These are phyloP conservation scores for Dittrichia graveolens DNA, from an alignment of 129 eudicot genomes.

Conservation along the genomic window DNA sequence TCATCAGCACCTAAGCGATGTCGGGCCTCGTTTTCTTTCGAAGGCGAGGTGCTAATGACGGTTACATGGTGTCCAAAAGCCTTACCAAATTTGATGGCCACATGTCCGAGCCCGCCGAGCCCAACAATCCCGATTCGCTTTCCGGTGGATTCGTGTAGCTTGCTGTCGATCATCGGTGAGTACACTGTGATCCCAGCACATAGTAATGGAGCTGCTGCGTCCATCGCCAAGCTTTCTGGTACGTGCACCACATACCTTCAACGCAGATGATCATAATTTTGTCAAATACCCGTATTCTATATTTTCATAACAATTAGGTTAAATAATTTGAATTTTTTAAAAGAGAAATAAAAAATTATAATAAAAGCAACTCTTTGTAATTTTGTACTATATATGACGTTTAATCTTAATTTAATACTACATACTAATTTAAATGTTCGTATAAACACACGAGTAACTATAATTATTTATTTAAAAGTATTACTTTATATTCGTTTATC, in stretches of 20 bases:
- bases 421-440: too few relatives aligned
- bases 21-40: slow-evolving; percentile 72
- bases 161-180: slow-evolving; percentile 52
- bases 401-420: too few relatives aligned
- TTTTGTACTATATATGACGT: too few relatives aligned
- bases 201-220: slow-evolving; percentile 77
- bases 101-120: slow-evolving; percentile 83
- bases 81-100: slow-evolving; percentile 85
- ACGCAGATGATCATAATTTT: background rate
- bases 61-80: slow-evolving; percentile 93
- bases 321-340: too few relatives aligned
- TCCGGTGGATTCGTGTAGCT: slow-evolving; percentile 40
- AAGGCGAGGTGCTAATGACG: slow-evolving; percentile 84
- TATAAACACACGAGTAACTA: too few relatives aligned
- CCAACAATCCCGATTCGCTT: slow-evolving; percentile 77
- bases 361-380: too few relatives aligned
- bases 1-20: slow-evolving; percentile 72
- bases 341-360: too few relatives aligned
- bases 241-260: slow-evolving; percentile 66
- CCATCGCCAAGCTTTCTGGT: slow-evolving; percentile 76
- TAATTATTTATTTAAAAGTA: too few relatives aligned
- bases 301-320: too few relatives aligned
- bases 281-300: background rate
- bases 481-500: too few relatives aligned
- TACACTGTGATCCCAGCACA: slow-evolving; percentile 95